These are phyloP conservation scores for Mortierella sp. DNA, from an alignment of 371 early-diverging fungal species.

Conservation along the genomic window DNA sequence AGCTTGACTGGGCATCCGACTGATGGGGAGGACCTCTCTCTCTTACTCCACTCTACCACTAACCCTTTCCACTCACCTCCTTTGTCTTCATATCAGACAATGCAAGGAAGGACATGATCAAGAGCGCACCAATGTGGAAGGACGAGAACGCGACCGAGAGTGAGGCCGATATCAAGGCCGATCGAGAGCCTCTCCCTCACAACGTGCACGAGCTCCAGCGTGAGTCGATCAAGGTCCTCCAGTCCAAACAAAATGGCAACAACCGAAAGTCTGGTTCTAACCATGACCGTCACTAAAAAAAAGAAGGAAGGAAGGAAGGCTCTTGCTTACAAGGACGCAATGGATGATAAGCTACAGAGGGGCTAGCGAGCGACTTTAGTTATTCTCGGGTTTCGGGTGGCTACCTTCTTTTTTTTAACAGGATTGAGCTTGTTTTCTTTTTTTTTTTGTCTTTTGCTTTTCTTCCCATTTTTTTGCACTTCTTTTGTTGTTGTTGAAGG, in stretches of 20 bases:
- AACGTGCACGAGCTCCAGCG: slow-evolving; percentile 42
- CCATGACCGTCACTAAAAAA: slow-evolving; percentile 8
- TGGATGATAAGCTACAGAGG: too few relatives aligned
- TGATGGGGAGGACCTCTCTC: too few relatives aligned
- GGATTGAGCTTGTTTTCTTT: too few relatives aligned
- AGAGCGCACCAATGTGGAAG: slow-evolving; percentile 58
- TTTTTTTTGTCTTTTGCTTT: too few relatives aligned
- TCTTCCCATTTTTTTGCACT: too few relatives aligned
- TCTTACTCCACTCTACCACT: too few relatives aligned
- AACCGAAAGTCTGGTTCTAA: neutral
- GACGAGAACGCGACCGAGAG: slow-evolving; percentile 56
- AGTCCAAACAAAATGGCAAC: neutral
- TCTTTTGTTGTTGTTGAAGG: neutral
- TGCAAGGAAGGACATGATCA: slow-evolving; percentile 30
- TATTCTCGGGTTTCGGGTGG: too few relatives aligned
- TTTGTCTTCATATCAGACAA: neutral
- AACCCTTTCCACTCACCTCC: neutral
- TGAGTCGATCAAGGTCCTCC: slow-evolving; percentile 30
- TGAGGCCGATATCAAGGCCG: slow-evolving; percentile 60
- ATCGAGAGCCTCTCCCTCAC: slow-evolving; percentile 43
- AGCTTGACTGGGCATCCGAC: too few relatives aligned
- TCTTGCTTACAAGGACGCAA: too few relatives aligned
- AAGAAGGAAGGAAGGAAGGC: too few relatives aligned
- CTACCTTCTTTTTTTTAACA: too few relatives aligned
- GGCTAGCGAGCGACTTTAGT: too few relatives aligned